These are phyloP conservation scores for Pestalotiopsis sp. DNA, from an alignment of 2,329 filamentous ascomycete genomes.

Conservation along the genomic window DNA sequence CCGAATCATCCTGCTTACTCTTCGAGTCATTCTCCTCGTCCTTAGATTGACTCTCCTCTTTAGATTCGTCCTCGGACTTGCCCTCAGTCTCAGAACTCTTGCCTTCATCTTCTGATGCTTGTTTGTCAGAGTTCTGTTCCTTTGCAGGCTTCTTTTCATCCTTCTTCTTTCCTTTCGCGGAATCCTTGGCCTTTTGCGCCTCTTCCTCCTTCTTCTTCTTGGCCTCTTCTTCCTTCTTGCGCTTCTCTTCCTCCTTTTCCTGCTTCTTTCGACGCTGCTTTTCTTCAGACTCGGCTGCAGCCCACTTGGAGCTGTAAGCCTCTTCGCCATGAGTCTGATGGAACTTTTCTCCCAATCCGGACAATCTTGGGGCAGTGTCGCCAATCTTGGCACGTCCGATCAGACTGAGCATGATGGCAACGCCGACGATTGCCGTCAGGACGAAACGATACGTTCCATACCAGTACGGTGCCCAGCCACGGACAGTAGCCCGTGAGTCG, in stretches of 20 bases:
- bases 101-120: constrained; percentile 16
- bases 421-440: constrained; percentile 84
- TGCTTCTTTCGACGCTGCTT: constrained; percentile 34
- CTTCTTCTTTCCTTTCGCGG: constrained; percentile 32
- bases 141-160: constrained; percentile 26
- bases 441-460: constrained; percentile 90
- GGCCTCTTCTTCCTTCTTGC: constrained; percentile 20
- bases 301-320: constrained; percentile 44
- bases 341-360: constrained; percentile 39
- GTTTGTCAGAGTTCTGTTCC: constrained; percentile 15
- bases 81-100: background rate
- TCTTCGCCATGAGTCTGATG: constrained; percentile 32
- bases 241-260: constrained; percentile 32
- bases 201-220: constrained; percentile 14
- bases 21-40: constrained; percentile 22
- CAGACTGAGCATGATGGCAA: constrained; percentile 76
- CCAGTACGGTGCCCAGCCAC: constrained; percentile 82
- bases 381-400: constrained; percentile 79
- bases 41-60: constrained; percentile 13
- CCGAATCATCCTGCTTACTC: constrained; percentile 13
- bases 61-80: background rate
- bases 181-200: constrained; percentile 31
- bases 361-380: constrained; percentile 34
- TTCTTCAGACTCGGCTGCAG: constrained; percentile 43
- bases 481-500: constrained; percentile 70